Evolutionary conservation across 1,284 basidiomycete genomes (phyloP), one percentile per base, ranked within the genome.

Genomic region (Leccinum pachyderme): DNA sequence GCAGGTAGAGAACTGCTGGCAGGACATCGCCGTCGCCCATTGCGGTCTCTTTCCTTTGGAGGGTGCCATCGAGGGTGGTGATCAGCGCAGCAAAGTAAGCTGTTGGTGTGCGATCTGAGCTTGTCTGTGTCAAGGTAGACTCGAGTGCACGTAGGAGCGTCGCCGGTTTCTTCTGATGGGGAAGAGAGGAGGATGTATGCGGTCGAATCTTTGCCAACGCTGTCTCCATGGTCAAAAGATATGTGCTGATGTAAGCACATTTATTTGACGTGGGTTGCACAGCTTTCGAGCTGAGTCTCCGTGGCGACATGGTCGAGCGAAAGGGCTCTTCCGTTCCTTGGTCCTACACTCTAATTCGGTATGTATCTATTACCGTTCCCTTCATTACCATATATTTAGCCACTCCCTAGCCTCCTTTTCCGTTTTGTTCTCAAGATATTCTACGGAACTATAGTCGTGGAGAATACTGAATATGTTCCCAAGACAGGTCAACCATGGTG

Each of bases 141-240:
- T 99, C 97, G 64, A 99, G 81, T 15, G 95, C 97, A 54, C 81
- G 75, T 44, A 99, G 82, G 22, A 99, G 84, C 53, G 86, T 87
- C 13, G 97, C 97, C 3, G 95, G 94, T 51, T 90, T 84, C 68
- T 93, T 92, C 74, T 98, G 95, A 68, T 97, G 93, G 2, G 87
- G 72, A 22, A 96, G 80, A 28, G 84, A 81, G 0, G 95, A 96
- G 25, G 83, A 82, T 2, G 86, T 87, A 65, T 98, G 93, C 13
- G 89, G 87, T 54, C 96, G 81, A 62, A 99, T 93, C 77, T 98
- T 98, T 58, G 83, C 77, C 49, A 97, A 78, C 25, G 84, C 82
- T 15, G 78, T 67, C 67, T 89, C 84, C 83, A 85, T 82, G 41
- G 15, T 43, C 31, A 32, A 48, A 48, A 33, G 22, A 22, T 22